These are phyloP conservation scores for Astragalus glycyphyllos DNA, from an alignment of 306 rosid species.

Conservation along the genomic window DNA sequence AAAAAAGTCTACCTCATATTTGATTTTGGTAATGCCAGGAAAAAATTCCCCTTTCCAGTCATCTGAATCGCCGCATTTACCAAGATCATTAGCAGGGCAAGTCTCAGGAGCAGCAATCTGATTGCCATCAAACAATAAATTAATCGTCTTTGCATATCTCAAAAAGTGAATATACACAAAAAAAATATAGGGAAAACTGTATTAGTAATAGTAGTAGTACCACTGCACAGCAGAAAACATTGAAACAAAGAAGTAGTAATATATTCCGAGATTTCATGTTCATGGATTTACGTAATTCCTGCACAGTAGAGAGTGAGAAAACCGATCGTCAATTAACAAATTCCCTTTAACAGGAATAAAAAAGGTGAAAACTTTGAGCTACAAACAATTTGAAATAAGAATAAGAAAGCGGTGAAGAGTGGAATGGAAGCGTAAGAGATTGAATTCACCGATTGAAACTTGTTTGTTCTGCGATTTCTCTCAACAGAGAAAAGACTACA, in stretches of 20 bases:
- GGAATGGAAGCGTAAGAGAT: background rate
- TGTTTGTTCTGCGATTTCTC: constrained; percentile 5
- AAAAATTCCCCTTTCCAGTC: constrained; percentile 91
- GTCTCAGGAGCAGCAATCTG: constrained; percentile 70
- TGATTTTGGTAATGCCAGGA: constrained; percentile 71
- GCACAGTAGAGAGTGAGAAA: constrained; percentile 19
- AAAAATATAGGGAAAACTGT: background rate
- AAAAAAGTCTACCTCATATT: constrained; percentile 70
- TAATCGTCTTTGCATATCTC: constrained; percentile 13
- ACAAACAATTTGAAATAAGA: background rate
- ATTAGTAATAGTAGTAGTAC: constrained; percentile 59
- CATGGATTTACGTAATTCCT: constrained; percentile 38
- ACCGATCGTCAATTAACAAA: background rate
- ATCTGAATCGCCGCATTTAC: constrained; percentile 58
- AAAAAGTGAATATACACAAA: background rate
- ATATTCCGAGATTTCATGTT: constrained; percentile 60
- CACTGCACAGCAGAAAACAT: constrained; percentile 54
- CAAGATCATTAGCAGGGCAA: constrained; percentile 65
- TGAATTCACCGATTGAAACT: background rate
- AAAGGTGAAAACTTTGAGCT: background rate
- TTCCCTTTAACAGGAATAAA: background rate
- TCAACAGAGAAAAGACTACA: background rate
- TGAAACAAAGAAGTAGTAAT: constrained; percentile 54
- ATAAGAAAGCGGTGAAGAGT: constrained; percentile 3
- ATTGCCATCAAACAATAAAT: constrained; percentile 16